Conservation (phyloP, 2,329 filamentous ascomycete genomes). For the Trichoderma cornu-damae region DNA sequence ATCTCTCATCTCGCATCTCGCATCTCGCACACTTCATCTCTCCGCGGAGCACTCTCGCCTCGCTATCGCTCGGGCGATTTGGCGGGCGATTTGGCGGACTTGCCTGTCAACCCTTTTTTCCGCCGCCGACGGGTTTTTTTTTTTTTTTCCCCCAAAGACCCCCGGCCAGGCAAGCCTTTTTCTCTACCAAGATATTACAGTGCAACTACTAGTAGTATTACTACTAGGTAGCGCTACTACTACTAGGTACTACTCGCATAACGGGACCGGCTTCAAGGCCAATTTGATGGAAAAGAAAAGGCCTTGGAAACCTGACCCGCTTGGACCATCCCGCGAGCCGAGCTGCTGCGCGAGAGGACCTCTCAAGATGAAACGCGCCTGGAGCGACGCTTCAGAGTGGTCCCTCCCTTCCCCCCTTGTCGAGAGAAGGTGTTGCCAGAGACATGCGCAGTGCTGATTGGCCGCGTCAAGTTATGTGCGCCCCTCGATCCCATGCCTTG, state of each 20-base stretch:
- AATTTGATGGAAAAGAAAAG: background rate
- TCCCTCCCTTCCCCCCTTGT: no score
- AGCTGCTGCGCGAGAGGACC: conserved; percentile 22
- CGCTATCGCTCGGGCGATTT: background rate
- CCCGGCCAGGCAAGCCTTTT: background rate
- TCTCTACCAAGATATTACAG: no score
- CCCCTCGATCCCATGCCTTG: conserved; percentile 22
- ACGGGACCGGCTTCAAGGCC: background rate
- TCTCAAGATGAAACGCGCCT: conserved; percentile 47
- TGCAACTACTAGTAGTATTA: no score
- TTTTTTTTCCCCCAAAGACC: no score
- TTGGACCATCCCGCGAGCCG: background rate
- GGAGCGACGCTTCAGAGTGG: conserved; percentile 32
- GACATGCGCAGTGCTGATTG: conserved; percentile 26
- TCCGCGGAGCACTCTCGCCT: no score
- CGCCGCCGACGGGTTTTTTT: background rate
- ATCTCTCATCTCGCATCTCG: background rate
- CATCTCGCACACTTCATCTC: background rate
- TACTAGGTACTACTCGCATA: no score
- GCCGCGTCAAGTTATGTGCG: conserved; percentile 19
- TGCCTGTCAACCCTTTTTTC: conserved; percentile 11
- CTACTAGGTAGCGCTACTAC: no score
- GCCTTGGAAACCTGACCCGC: background rate
- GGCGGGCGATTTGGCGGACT: background rate
- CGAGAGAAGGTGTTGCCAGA: conserved; percentile 33